Conservation (phyloP, 495 filamentous ascomycete species). For the Penicillium cinerascens region DNA sequence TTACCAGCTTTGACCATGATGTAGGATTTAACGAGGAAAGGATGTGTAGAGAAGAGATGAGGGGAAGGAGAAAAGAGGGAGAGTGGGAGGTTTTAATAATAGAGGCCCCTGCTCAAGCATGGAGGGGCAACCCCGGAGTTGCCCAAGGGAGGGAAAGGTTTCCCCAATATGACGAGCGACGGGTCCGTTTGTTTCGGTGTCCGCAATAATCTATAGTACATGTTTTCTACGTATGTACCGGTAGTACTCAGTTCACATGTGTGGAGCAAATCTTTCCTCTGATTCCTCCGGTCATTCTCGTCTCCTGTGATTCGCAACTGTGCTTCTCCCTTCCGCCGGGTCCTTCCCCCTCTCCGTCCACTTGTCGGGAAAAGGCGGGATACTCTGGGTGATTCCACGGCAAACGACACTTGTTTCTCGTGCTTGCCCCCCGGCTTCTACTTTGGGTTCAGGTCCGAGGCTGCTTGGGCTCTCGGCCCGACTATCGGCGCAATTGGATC, state of each 20-base stretch:
- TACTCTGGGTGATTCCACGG: not conserved
- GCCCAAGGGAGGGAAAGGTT: not conserved
- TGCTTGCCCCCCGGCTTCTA: not conserved
- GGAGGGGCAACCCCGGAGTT: slow-evolving; percentile 29
- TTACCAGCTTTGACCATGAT: slow-evolving; percentile 90
- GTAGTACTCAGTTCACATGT: not conserved
- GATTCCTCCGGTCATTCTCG: slow-evolving; percentile 21
- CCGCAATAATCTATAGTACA: not conserved
- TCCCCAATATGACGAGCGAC: too few species aligned
- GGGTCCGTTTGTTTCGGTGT: not conserved
- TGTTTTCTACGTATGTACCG: not conserved
- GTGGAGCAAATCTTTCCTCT: not conserved
- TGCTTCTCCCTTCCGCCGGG: not conserved
- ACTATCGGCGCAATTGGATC: slow-evolving; percentile 7
- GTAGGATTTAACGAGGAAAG: slow-evolving; percentile 20
- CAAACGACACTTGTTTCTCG: slow-evolving; percentile 6
- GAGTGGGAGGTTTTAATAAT: slow-evolving; percentile 12
- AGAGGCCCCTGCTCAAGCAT: slow-evolving; percentile 10
- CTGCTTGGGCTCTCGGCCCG: slow-evolving; percentile 19
- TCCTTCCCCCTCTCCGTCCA: not conserved
- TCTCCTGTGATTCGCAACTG: not conserved
- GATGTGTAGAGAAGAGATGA: slow-evolving; percentile 14
- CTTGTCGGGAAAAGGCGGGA: slow-evolving; percentile 21
- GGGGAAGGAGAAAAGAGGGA: slow-evolving; percentile 18
- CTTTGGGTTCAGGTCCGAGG: slow-evolving; percentile 5